Conservation (phyloP, 768 basidiomycete species). For the Lentinula detonsa region DNA sequence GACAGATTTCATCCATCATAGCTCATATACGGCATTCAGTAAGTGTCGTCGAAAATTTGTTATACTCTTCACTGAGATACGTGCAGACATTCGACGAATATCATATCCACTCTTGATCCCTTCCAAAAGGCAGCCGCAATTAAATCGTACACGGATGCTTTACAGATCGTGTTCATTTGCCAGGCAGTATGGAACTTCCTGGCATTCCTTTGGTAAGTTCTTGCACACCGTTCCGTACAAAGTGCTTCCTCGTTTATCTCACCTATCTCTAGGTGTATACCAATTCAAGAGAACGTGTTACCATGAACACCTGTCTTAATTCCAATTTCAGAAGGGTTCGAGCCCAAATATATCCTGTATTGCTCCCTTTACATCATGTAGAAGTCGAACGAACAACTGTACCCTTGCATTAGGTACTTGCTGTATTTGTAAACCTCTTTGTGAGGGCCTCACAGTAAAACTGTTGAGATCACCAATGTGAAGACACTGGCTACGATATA, state of each 20-base stretch:
- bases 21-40: constrained; percentile 73
- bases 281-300: constrained; percentile 69
- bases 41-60: constrained; percentile 8
- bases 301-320: constrained; percentile 34
- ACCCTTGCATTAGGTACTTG: background rate
- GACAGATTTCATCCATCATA: constrained; percentile 19
- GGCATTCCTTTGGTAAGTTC: constrained; percentile 43
- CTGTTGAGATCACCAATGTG: background rate
- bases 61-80: background rate
- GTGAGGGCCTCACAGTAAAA: background rate
- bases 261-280: constrained; percentile 34
- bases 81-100: constrained; percentile 60
- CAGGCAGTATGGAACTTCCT: constrained; percentile 65
- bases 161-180: constrained; percentile 79
- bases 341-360: background rate
- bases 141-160: constrained; percentile 72
- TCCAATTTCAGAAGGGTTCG: background rate
- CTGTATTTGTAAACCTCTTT: constrained; percentile 2
- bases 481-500: background rate
- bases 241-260: background rate
- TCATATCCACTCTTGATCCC: constrained; percentile 63
- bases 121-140: constrained; percentile 53
- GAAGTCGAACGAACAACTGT: background rate
- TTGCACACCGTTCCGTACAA: background rate
- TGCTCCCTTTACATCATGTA: background rate